Conservation (phyloP, 148 eudicot species). For the Vaccinium corymbosum region DNA sequence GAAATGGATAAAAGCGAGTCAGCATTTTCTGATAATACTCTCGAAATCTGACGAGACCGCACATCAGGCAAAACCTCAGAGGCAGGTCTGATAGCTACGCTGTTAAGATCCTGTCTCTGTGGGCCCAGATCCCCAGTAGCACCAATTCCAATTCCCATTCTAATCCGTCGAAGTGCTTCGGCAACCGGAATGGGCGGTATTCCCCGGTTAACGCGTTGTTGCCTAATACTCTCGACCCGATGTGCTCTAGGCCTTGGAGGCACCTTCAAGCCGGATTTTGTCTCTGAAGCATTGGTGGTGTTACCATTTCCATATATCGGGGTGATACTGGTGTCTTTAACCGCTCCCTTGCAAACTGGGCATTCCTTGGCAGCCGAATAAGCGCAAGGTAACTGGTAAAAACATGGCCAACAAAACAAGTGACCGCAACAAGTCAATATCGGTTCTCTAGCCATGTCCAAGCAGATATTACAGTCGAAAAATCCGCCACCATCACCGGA, state of each 20-base stretch:
- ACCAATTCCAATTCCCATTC: slow-evolving; percentile 37
- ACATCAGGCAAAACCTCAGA: not conserved
- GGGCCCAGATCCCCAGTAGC: slow-evolving; percentile 19
- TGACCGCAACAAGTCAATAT: slow-evolving; percentile 60
- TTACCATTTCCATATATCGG: slow-evolving; percentile 55
- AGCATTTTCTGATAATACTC: slow-evolving; percentile 44
- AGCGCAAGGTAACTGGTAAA: slow-evolving; percentile 34
- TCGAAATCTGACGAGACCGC: slow-evolving; percentile 28
- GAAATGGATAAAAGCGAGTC: slow-evolving; percentile 44
- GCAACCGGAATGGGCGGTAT: slow-evolving; percentile 41
- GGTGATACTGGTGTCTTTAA: slow-evolving; percentile 29
- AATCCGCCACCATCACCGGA: slow-evolving; percentile 26
- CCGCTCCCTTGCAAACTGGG: slow-evolving; percentile 62
- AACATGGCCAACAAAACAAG: slow-evolving; percentile 63
- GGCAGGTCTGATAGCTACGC: slow-evolving; percentile 3
- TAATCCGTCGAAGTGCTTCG: slow-evolving; percentile 43
- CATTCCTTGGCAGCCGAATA: slow-evolving; percentile 43
- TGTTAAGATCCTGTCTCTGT: not conserved
- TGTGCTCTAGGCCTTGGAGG: slow-evolving; percentile 60
- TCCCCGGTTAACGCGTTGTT: slow-evolving; percentile 26
- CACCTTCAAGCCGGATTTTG: slow-evolving; percentile 25
- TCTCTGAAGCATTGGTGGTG: not conserved
- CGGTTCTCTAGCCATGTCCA: slow-evolving; percentile 48
- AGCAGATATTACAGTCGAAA: slow-evolving; percentile 53
- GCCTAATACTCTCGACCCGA: slow-evolving; percentile 46